These are phyloP conservation scores for Didymella sp. DNA, from an alignment of 2,329 filamentous ascomycete species.

Conservation along the genomic window DNA sequence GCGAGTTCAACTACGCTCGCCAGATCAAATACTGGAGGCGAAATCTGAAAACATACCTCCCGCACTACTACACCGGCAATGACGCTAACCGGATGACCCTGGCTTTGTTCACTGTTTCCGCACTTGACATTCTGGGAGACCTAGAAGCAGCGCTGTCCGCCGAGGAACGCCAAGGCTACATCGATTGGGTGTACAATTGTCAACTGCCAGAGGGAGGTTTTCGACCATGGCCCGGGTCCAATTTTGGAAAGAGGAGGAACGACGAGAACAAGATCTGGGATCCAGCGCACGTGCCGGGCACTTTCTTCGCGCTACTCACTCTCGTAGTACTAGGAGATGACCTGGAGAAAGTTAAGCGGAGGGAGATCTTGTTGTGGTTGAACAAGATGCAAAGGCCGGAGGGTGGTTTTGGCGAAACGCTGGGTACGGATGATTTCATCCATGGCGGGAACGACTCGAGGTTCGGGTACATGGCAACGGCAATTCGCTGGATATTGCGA, in stretches of 20 bases:
- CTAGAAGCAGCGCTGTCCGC: conserved; percentile 62
- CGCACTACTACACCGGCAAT: conserved; percentile 81
- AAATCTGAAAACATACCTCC: conserved; percentile 82
- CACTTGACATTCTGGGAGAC: conserved; percentile 78
- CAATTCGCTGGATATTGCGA: conserved; percentile 81
- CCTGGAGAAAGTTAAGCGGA: conserved; percentile 68
- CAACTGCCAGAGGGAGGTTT: conserved; percentile 90
- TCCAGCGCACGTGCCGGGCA: conserved; percentile 84
- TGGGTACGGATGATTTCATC: conserved; percentile 66
- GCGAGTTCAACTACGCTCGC: conserved; percentile 44
- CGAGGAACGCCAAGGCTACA: conserved; percentile 63
- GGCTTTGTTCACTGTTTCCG: conserved; percentile 86
- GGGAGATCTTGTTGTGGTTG: conserved; percentile 76
- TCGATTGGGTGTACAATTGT: conserved; percentile 82
- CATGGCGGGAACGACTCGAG: conserved; percentile 84
- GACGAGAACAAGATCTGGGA: conserved; percentile 67
- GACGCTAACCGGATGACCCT: conserved; percentile 91
- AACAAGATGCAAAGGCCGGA: conserved; percentile 76
- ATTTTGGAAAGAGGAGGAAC: conserved; percentile 58
- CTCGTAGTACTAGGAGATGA: conserved; percentile 72
- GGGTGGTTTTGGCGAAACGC: conserved; percentile 88
- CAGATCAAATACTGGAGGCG: conserved; percentile 94
- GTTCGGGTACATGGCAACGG: conserved; percentile 84
- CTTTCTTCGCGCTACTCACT: conserved; percentile 83
- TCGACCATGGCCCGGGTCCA: conserved; percentile 78